phyloP scores from a whole-genome alignment of 345 rosid genomes.

The Pugionium cornutum region DNA sequence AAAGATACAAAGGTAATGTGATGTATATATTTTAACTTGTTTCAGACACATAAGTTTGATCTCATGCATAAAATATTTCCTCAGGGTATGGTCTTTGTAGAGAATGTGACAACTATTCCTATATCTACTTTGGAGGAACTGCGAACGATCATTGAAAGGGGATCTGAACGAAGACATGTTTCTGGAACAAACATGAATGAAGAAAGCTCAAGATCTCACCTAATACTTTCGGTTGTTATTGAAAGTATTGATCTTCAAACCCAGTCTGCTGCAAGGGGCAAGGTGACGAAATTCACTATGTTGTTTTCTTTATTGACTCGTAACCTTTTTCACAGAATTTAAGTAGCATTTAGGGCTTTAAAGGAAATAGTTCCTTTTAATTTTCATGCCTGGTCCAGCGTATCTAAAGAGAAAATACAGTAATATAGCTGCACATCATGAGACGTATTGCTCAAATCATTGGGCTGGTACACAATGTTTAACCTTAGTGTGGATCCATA shows the following conservation, averaged over 20 bases:
- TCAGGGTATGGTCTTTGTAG: constrained; percentile 90
- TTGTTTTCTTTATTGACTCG: constrained; percentile 1
- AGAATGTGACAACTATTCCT: constrained; percentile 74
- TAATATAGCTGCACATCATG: background rate
- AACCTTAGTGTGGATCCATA: constrained; percentile 19
- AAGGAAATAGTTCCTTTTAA: constrained; percentile 12
- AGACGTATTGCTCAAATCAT: constrained; percentile 1
- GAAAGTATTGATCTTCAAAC: constrained; percentile 97
- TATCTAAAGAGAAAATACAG: background rate
- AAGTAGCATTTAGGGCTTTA: background rate
- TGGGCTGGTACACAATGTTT: constrained; percentile 5
- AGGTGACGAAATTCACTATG: constrained; percentile 49
- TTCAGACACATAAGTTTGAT: constrained; percentile 4
- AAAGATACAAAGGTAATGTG: constrained; percentile 80
- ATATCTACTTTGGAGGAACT: constrained; percentile 78
- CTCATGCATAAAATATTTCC: constrained; percentile 28
- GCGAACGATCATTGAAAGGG: constrained; percentile 65
- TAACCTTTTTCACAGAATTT: background rate
- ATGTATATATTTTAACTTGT: constrained; percentile 2
- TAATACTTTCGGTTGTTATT: constrained; percentile 80
- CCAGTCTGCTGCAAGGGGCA: constrained; percentile 85
- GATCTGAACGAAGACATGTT: constrained; percentile 80
- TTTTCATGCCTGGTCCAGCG: constrained; percentile 3
- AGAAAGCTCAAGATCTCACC: constrained; percentile 95
- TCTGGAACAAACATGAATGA: constrained; percentile 96